Evolutionary conservation across 108 stramenopile species (phyloP).

Genomic region (Skeletonema menzelii): DNA sequence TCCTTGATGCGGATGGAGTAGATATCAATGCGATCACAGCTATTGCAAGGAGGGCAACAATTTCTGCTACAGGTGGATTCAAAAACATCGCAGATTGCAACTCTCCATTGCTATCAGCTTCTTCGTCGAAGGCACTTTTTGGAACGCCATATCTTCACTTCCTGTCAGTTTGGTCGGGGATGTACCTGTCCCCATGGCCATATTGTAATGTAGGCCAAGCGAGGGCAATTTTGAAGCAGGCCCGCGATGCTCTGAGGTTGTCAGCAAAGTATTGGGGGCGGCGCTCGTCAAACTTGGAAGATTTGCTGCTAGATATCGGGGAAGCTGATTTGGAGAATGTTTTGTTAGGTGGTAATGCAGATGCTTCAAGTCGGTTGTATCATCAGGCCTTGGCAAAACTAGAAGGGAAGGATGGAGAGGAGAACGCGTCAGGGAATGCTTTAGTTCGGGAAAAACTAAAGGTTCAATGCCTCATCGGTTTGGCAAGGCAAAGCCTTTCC

Average conservation of each 20-base stretch:
- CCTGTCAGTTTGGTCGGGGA: slow-evolving; percentile 68
- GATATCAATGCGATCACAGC: slow-evolving; percentile 4
- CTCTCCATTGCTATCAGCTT: not conserved
- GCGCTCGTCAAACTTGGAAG: slow-evolving; percentile 32
- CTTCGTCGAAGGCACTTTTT: slow-evolving; percentile 18
- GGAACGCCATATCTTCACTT: slow-evolving; percentile 49
- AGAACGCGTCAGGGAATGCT: not conserved
- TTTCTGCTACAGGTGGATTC: slow-evolving; percentile 9
- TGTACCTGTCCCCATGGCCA: slow-evolving; percentile 61
- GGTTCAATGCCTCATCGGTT: slow-evolving; percentile 26
- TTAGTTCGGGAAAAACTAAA: slow-evolving; percentile 7
- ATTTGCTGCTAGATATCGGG: slow-evolving; percentile 53
- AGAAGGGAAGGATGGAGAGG: not conserved
- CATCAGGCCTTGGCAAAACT: slow-evolving; percentile 11
- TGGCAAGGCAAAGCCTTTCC: slow-evolving; percentile 16
- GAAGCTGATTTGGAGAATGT: slow-evolving; percentile 68
- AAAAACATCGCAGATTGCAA: slow-evolving; percentile 12
- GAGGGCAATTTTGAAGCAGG: slow-evolving; percentile 41
- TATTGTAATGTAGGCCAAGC: slow-evolving; percentile 54
- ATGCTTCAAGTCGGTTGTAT: slow-evolving; percentile 36
- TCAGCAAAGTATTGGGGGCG: slow-evolving; percentile 50
- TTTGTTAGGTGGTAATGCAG: slow-evolving; percentile 50
- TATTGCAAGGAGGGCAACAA: slow-evolving; percentile 22
- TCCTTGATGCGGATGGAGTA: not conserved
- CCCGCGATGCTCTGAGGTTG: slow-evolving; percentile 40